Base-by-base conservation (phyloP, 371 early-diverging fungal genomes). In the Circinella umbellata region DNA sequence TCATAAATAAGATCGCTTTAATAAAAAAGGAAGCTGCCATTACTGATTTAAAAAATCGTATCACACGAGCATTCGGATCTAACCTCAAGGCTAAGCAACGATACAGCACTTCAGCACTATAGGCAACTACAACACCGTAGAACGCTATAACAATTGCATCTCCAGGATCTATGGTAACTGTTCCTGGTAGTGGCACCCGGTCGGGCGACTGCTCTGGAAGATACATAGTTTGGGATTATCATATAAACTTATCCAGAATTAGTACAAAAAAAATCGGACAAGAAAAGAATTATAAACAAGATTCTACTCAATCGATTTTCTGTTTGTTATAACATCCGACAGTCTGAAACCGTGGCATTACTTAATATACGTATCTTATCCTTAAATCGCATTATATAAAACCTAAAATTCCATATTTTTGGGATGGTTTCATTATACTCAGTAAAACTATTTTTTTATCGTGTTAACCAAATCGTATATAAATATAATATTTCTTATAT, bases 1-100 rank as follows among this genome's bases (percentile, higher is more conserved):
- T 27, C 53, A 47, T 27, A 51, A 72, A 72, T 14, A 72, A 11
- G 15, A 49, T 15, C 1, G 60, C 51, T 20, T 72, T 72, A 20
- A 68, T 55, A 14, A 61, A 59, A 17, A 72, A 38, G n/a, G 27
- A 4, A 8, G 36, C 8, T 10, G 62, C 64, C 64, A 68, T 47
- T 35, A 60, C 8, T 47, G 59, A n/a, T 27, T 72, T 72, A n/a
- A 20, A 54, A 37, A 64, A 14, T 6, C 72, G 68, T 34, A 72
- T 61, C 15, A 47, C 27, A 13, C 18, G 18, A 15, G 39, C 57
- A 18, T 47, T 27, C 7, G 34, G 10, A 49, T 71, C 72, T 9
- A 63, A 13, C 46, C 39, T 72, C 27, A 27, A 14, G 35, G 53
- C 11, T 3, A 60, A 17, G 34, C 60, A 64, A 11, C 68, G 68